These are phyloP conservation scores for Viola pubescens DNA, from an alignment of 441 rosid species.

Conservation along the genomic window DNA sequence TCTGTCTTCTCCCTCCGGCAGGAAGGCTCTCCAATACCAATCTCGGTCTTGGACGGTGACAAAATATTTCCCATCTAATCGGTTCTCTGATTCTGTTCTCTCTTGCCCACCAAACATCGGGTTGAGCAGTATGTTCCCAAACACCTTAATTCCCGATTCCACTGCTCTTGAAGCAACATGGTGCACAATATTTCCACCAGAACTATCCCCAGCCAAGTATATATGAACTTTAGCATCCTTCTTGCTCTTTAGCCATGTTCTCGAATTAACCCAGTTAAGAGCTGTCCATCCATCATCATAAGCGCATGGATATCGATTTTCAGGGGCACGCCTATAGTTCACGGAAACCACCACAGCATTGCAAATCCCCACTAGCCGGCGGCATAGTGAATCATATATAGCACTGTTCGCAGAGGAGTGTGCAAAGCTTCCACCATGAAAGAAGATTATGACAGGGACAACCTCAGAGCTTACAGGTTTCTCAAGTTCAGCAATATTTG, in stretches of 20 bases:
- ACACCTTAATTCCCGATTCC: conserved; percentile 42
- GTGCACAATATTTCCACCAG: conserved; percentile 88
- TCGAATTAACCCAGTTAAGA: conserved; percentile 73
- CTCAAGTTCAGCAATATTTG: conserved; percentile 43
- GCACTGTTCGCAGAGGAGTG: conserved; percentile 87
- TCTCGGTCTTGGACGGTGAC: conserved; percentile 76
- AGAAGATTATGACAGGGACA: conserved; percentile 80
- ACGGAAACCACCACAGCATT: conserved; percentile 81
- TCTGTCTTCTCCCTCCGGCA: conserved; percentile 75
- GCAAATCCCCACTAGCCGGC: conserved; percentile 57
- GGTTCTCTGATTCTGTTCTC: conserved; percentile 71
- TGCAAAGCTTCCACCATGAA: conserved; percentile 98
- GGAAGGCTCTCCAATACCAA: conserved; percentile 93
- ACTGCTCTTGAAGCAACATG: conserved; percentile 72
- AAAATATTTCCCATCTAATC: conserved; percentile 72
- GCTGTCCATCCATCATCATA: conserved; percentile 96
- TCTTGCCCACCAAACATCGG: conserved; percentile 89
- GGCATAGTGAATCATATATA: conserved; percentile 82
- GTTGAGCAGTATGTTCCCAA: conserved; percentile 76
- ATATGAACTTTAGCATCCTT: conserved; percentile 55
- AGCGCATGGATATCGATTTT: conserved; percentile 71
- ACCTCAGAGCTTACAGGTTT: conserved; percentile 54
- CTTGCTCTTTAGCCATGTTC: conserved; percentile 73
- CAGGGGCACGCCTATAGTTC: conserved; percentile 85
- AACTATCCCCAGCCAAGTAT: conserved; percentile 85